Evolutionary conservation across 768 basidiomycete species (phyloP).

Genomic region (Amyloporia xantha): DNA sequence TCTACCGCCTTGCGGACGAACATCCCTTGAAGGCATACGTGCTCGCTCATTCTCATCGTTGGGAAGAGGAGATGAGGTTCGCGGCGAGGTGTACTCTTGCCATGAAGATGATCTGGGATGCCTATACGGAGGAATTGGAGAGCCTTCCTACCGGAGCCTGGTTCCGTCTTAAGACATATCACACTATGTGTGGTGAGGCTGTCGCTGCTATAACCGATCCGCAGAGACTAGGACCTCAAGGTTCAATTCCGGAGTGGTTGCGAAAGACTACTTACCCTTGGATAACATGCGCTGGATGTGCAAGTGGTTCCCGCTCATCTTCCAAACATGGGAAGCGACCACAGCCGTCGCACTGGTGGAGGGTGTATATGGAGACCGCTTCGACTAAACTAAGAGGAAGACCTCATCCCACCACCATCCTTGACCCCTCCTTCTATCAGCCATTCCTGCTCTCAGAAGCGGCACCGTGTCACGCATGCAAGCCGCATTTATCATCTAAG

Average conservation of each 20-base stretch:
- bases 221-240: too few species aligned
- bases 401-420: too few species aligned
- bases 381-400: too few species aligned
- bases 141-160: too few species aligned
- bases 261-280: background rate
- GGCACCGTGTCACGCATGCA: too few species aligned
- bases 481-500: too few species aligned
- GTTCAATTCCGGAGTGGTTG: background rate
- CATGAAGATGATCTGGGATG: too few species aligned
- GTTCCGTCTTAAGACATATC: constrained; percentile 4
- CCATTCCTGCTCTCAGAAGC: too few species aligned
- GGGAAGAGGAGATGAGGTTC: constrained; percentile 6
- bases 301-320: background rate
- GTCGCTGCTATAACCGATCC: too few species aligned
- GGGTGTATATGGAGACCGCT: background rate
- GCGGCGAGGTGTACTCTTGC: constrained; percentile 1
- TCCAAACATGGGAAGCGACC: background rate
- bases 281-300: background rate
- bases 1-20: background rate
- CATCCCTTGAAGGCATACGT: constrained; percentile 8
- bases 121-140: too few species aligned
- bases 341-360: background rate
- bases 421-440: too few species aligned
- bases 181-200: background rate
- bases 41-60: constrained; percentile 4